phyloP scores from a whole-genome alignment of 306 rosid genomes.

The Gastrolobium villosum region DNA sequence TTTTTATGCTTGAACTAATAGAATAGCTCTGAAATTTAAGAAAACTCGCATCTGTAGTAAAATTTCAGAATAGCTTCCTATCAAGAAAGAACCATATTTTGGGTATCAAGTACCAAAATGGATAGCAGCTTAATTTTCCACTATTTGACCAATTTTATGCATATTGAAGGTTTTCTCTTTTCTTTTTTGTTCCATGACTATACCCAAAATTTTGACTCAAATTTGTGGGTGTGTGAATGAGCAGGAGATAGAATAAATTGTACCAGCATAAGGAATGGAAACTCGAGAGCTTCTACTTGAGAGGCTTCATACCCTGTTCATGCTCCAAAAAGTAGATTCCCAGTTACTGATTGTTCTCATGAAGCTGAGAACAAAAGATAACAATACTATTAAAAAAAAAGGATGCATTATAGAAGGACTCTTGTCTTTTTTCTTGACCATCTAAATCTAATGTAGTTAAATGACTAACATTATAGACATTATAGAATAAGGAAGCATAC shows the following conservation, averaged over 20 bases:
- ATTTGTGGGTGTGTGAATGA: background rate
- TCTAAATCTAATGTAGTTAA: conserved; percentile 17
- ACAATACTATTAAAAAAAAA: conserved; percentile 1
- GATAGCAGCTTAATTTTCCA: conserved; percentile 31
- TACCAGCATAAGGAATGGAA: conserved; percentile 47
- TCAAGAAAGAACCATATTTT: background rate
- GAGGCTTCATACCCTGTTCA: conserved; percentile 74
- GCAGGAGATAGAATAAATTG: conserved; percentile 29
- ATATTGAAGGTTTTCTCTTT: conserved; percentile 8
- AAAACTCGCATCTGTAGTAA: background rate
- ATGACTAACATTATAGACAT: conserved; percentile 14
- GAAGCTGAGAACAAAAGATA: conserved; percentile 49
- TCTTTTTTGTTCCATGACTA: background rate
- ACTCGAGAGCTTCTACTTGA: conserved; percentile 55
- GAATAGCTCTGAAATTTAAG: conserved; percentile 15
- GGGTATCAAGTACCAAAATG: background rate
- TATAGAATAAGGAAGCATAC: conserved; percentile 31
- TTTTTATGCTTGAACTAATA: conserved; percentile 3
- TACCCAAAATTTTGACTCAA: conserved; percentile 13
- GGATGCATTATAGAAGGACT: conserved; percentile 19
- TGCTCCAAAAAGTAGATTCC: conserved; percentile 36
- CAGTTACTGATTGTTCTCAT: conserved; percentile 34
- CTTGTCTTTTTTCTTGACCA: background rate
- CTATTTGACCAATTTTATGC: conserved; percentile 7
- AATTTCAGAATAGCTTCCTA: conserved; percentile 14